These are phyloP conservation scores for Triticum monococcum DNA, from an alignment of 176 grass and related monocot species.

Conservation along the genomic window DNA sequence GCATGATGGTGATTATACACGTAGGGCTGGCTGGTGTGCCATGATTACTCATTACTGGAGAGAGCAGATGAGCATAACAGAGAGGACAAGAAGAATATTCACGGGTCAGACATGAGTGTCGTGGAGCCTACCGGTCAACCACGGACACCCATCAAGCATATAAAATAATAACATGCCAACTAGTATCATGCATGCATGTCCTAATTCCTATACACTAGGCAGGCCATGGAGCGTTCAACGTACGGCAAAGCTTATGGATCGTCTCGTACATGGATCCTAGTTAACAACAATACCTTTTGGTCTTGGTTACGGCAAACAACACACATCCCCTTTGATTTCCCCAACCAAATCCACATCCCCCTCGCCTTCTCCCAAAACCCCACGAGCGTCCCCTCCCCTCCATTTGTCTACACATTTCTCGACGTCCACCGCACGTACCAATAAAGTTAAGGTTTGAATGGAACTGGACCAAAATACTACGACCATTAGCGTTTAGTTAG, in stretches of 20 bases:
- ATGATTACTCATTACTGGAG: constrained; percentile 7
- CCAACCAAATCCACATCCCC: constrained; percentile 10
- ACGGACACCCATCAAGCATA: constrained; percentile 6
- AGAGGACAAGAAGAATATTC: constrained; percentile 19
- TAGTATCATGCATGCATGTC: constrained; percentile 26
- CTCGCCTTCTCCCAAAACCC: constrained; percentile 28
- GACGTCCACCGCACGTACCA: not conserved
- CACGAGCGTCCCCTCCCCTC: constrained; percentile 27
- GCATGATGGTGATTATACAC: not conserved
- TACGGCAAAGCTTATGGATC: constrained; percentile 9
- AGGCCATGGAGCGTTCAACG: not conserved
- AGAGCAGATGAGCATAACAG: not conserved
- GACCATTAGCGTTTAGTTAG: not conserved
- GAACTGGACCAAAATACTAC: not conserved
- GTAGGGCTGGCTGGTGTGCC: not conserved
- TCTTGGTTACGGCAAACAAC: constrained; percentile 16
- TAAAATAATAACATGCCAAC: not conserved
- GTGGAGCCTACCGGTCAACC: constrained; percentile 49
- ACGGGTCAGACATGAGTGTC: constrained; percentile 24
- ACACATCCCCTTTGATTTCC: constrained; percentile 41
- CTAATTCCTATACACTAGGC: not conserved
- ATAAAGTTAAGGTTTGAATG: constrained; percentile 20
- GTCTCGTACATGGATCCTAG: not conserved
- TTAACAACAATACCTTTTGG: not conserved
- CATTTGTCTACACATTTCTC: not conserved